Conservation (phyloP, 1,284 basidiomycete species). For the Phlebopus sp. region DNA sequence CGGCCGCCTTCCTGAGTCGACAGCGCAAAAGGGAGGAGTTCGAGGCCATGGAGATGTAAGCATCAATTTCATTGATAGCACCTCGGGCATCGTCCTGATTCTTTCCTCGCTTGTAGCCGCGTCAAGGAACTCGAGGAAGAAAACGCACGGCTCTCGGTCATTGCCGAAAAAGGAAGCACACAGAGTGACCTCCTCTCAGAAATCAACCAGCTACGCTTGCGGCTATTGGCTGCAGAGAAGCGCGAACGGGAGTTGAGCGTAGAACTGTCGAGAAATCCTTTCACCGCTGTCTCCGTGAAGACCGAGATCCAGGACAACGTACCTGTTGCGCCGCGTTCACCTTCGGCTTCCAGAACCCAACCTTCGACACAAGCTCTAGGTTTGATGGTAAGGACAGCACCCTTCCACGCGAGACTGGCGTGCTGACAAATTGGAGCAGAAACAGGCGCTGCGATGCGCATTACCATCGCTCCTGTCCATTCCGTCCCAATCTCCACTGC, state of each 20-base stretch:
- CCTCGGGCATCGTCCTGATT: conserved; percentile 18
- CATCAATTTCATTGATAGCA: conserved; percentile 24
- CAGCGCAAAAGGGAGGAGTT: conserved; percentile 92
- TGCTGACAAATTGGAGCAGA: conserved; percentile 26
- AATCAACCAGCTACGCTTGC: conserved; percentile 62
- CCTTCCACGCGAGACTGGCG: conserved; percentile 13
- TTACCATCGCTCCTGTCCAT: conserved; percentile 71
- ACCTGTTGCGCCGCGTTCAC: conserved; percentile 40
- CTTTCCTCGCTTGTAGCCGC: conserved; percentile 22
- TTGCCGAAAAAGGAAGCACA: conserved; percentile 42
- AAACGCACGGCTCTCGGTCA: conserved; percentile 62
- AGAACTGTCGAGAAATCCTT: conserved; percentile 48
- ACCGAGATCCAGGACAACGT: conserved; percentile 49
- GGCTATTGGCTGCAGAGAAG: conserved; percentile 60
- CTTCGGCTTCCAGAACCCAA: conserved; percentile 45
- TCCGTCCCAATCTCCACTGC: conserved; percentile 50
- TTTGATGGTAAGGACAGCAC: conserved; percentile 56
- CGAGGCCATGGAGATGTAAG: conserved; percentile 84
- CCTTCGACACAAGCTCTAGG: conserved; percentile 55
- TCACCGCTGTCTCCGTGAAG: conserved; percentile 44
- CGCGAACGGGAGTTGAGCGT: conserved; percentile 63
- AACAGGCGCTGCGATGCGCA: conserved; percentile 67
- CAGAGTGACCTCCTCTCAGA: conserved; percentile 48
- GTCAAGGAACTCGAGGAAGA: conserved; percentile 69
- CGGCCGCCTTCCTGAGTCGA: conserved; percentile 85